A percentile compares a stretch with the other conserved stretches of the same genome.
Evolutionary conservation across 306 rosid genomes (phyloP).

Genomic region (Aeschynomene evenia): DNA sequence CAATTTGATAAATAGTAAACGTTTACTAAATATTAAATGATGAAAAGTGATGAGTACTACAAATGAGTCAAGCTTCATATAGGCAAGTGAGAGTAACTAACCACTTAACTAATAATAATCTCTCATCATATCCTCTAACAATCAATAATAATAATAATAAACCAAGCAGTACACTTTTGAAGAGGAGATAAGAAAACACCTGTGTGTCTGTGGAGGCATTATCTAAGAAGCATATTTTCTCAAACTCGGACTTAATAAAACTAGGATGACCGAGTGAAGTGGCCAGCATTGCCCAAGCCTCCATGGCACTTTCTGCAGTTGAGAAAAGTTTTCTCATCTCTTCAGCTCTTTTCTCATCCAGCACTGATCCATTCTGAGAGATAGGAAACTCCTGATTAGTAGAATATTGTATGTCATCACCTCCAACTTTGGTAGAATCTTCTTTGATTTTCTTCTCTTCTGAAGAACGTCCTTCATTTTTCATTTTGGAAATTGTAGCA

Average conservation of each 20-base stretch:
- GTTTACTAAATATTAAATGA: too few species aligned
- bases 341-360: slow-evolving; percentile 66
- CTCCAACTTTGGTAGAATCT: slow-evolving; percentile 38
- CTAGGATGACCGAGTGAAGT: slow-evolving; percentile 91
- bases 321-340: slow-evolving; percentile 87
- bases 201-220: slow-evolving; percentile 84
- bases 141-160: not conserved
- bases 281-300: slow-evolving; percentile 99
- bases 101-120: too few species aligned
- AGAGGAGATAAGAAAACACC: slow-evolving; percentile 47
- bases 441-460: slow-evolving; percentile 48
- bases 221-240: slow-evolving; percentile 87
- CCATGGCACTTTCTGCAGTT: slow-evolving; percentile 94
- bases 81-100: too few species aligned
- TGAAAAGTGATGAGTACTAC: too few species aligned
- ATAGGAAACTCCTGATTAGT: slow-evolving; percentile 38
- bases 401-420: slow-evolving; percentile 31
- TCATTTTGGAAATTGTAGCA: slow-evolving; percentile 71
- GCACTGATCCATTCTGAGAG: slow-evolving; percentile 39
- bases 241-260: slow-evolving; percentile 93
- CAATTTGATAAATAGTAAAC: too few species aligned
- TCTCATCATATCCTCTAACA: too few species aligned
- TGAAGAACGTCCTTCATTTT: slow-evolving; percentile 44
- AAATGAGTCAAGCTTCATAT: too few species aligned
- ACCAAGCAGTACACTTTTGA: slow-evolving; percentile 19